phyloP scores from a whole-genome alignment of 2,329 filamentous ascomycete genomes.

The Mariannaea sp. region DNA sequence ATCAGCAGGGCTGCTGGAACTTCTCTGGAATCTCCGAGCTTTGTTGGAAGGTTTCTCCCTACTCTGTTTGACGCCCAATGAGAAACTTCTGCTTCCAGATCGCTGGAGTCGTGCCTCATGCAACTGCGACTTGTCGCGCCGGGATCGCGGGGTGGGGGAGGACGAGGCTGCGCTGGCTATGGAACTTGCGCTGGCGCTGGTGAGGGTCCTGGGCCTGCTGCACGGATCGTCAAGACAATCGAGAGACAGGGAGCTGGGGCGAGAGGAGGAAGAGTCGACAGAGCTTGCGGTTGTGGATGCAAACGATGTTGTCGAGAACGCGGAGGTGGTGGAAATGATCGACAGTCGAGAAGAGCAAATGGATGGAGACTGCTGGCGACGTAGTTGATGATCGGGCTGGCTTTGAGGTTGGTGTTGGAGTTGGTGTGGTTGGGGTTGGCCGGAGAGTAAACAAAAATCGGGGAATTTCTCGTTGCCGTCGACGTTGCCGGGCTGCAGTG shows the following conservation, averaged over 20 bases:
- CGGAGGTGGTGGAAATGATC: slow-evolving; percentile 36
- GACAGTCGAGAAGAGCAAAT: slow-evolving; percentile 34
- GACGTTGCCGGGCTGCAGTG: slow-evolving; percentile 46
- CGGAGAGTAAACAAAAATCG: slow-evolving; percentile 50
- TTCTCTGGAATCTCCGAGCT: slow-evolving; percentile 39
- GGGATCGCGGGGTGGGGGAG: slow-evolving; percentile 44
- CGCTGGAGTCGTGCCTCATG: slow-evolving; percentile 56
- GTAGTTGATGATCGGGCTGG: slow-evolving; percentile 31
- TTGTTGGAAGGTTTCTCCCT: slow-evolving; percentile 30
- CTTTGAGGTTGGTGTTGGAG: slow-evolving; percentile 12
- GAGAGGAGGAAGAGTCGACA: slow-evolving; percentile 29
- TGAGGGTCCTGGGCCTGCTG: slow-evolving; percentile 28
- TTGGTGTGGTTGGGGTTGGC: slow-evolving; percentile 7
- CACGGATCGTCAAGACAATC: slow-evolving; percentile 25
- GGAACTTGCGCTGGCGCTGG: slow-evolving; percentile 27
- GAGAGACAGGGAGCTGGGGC: slow-evolving; percentile 28
- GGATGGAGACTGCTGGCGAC: slow-evolving; percentile 36
- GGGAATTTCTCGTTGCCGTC: slow-evolving; percentile 45
- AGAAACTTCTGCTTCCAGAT: slow-evolving; percentile 46
- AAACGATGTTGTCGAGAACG: slow-evolving; percentile 18
- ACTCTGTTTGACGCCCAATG: slow-evolving; percentile 27
- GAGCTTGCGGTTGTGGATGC: slow-evolving; percentile 31
- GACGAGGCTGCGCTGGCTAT: slow-evolving; percentile 26
- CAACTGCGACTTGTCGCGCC: slow-evolving; percentile 54
- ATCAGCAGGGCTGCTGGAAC: slow-evolving; percentile 46